Evolutionary conservation across 108 stramenopile genomes (phyloP), one percentile per base, ranked within the genome.

Genomic region (Asterionellopsis glacialis): DNA sequence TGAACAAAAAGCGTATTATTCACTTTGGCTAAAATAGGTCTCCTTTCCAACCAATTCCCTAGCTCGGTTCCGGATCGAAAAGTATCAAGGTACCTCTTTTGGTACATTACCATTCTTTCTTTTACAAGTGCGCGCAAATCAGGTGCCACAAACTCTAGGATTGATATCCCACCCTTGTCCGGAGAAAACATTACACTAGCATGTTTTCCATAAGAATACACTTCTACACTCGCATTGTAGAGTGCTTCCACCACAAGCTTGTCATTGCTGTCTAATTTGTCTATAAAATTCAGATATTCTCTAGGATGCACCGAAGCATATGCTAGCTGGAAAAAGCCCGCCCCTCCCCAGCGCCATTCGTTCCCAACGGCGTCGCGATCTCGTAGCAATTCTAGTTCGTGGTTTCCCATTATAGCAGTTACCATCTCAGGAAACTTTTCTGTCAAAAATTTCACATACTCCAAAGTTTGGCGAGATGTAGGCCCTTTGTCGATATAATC

Each of bases 401-500:
- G 83, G 59, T 84, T 84, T 11, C 83, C 83, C 55, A 84, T 40
- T 11, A 84, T 53, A 4, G 77, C 80, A 6, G 63, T 70, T 1
- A 84, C 80, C 0, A 65, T 47, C 15, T 59, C 25, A 7, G 82
- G 82, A 65, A 80, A 83, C 9, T 57, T n/a, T 19, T 63, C 43
- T 2, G 76, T 79, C 40, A 83, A 50, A 59, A 62, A 42, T 19
- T 65, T 62, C 12, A 84, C 83, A 45, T 79, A 79, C 51, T 81
- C 64, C 4, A 81, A 59, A 19, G 80, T 81, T 55, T 79, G 73
- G 9, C 48, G 52, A n/a, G 77, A 72, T 25, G 70, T 68, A 0
- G 80, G 77, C 24, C 83, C 80, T 55, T 81, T 81, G 69, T 84
- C 83, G 28, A 84, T 72, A 53, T 84, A 84, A 52, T 84, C 83